Evolutionary conservation across 768 basidiomycete species (phyloP), one percentile per base, ranked within the genome.

Genomic region (Boletus subparvulus): DNA sequence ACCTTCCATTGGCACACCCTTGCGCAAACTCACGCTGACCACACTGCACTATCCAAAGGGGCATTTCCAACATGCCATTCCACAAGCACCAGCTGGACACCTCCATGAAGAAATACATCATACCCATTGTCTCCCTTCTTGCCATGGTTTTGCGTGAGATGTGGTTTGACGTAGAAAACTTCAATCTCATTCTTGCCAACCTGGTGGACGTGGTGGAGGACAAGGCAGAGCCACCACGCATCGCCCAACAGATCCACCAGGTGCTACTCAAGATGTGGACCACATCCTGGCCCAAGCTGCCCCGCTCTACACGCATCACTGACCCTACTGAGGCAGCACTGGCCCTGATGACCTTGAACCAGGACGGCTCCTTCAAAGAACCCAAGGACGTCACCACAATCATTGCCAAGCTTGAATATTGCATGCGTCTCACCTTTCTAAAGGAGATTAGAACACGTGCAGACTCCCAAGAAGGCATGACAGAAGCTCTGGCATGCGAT

Each of bases 61-160:
- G 66, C 0, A 65, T 71, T n/a, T 63, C 58, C 47, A 66, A 70
- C 54, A 63, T 49, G 0, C 68, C 69, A 0, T 56, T 73, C 16
- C 63, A 67, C 14, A 55, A 53, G 1, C 66, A 70, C 8, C 55
- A 62, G 32, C 33, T 64, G 7, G 42, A 49, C 0, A 14, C n/a
- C 1, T 60, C 54, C 1, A 50, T 69, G 19, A 45, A 53, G 0
- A 16, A 47, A 6, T 74, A 74, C 19, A 63, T 17, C 9, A 47
- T 0, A 0, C 56, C 43, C 0, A 28, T 55, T 0, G 6, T 62
- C 0, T 11, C n/a, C 2, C 17, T 62, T 1, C 4, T 65, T 0
- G 7, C 32, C 7, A 57, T 65, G 61, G 44, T 56, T 5, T 6
- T 42, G 9, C 19, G n/a, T 14, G 1, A 32, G 1, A 32, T 32